These are phyloP conservation scores for Fusarium oligoseptatum DNA, from an alignment of 2,329 filamentous ascomycete genomes.

Conservation along the genomic window DNA sequence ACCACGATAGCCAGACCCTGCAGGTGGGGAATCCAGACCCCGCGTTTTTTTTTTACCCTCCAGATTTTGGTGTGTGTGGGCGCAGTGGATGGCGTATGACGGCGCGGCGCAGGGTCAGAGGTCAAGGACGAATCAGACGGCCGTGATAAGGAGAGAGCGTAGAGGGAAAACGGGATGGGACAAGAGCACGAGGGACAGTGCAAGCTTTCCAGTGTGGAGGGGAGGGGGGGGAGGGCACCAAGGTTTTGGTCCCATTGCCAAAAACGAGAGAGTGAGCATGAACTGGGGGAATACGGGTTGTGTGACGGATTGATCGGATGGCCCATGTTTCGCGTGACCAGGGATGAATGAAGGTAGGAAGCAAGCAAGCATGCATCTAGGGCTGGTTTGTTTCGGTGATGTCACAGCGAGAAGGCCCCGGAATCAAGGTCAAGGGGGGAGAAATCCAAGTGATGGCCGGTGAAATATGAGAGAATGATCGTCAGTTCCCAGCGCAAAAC, in stretches of 20 bases:
- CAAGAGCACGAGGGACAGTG: slow-evolving; percentile 36
- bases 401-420: slow-evolving; percentile 51
- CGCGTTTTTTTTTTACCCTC: slow-evolving; percentile 37
- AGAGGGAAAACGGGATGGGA: slow-evolving; percentile 21
- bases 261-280: slow-evolving; percentile 22
- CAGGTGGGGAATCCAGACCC: slow-evolving; percentile 43
- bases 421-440: slow-evolving; percentile 24
- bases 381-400: slow-evolving; percentile 45
- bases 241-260: slow-evolving; percentile 35
- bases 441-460: not conserved
- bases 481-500: slow-evolving; percentile 1
- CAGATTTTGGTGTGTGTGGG: not conserved
- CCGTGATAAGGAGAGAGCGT: slow-evolving; percentile 41
- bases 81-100: slow-evolving; percentile 34
- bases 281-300: not conserved
- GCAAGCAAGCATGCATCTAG: not conserved
- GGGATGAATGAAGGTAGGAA: not conserved
- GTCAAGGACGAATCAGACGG: slow-evolving; percentile 39
- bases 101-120: slow-evolving; percentile 34
- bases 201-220: slow-evolving; percentile 19
- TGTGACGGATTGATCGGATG: slow-evolving; percentile 34
- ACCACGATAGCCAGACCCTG: slow-evolving; percentile 38
- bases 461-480: slow-evolving; percentile 10
- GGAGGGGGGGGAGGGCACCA: slow-evolving; percentile 15
- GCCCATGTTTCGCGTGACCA: slow-evolving; percentile 32